These are phyloP conservation scores for Pseudohalonectria lignicola DNA, from an alignment of 2,329 filamentous ascomycete genomes.

Conservation along the genomic window DNA sequence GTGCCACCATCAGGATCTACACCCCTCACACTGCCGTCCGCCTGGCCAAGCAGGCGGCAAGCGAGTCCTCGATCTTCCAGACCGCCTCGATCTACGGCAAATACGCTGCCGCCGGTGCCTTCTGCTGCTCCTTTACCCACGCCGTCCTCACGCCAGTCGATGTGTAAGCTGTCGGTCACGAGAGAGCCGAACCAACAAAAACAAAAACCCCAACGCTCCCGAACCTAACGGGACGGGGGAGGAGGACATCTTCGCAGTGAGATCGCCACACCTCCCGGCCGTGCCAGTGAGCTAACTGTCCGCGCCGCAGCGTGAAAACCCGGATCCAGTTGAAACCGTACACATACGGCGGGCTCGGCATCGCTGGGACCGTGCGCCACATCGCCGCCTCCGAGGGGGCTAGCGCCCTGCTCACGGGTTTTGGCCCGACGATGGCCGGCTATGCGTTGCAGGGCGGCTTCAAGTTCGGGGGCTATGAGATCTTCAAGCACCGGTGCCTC, in stretches of 20 bases:
- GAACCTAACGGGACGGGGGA: too few species aligned
- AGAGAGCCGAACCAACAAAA: background rate
- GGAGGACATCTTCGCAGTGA: too few species aligned
- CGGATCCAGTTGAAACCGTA: constrained; percentile 74
- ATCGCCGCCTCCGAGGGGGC: constrained; percentile 66
- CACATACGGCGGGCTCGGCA: constrained; percentile 70
- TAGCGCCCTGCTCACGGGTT: constrained; percentile 65
- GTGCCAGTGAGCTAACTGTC: too few species aligned
- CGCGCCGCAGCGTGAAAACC: constrained; percentile 70
- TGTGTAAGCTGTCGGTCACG: constrained; percentile 69
- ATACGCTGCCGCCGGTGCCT: constrained; percentile 92
- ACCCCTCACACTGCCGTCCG: too few species aligned
- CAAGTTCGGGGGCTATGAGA: constrained; percentile 83
- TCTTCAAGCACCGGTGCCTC: constrained; percentile 80
- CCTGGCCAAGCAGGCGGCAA: too few species aligned
- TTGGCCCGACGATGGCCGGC: constrained; percentile 67
- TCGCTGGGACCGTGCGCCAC: constrained; percentile 67
- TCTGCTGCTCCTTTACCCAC: constrained; percentile 98
- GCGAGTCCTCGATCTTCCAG: too few species aligned
- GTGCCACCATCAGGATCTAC: background rate
- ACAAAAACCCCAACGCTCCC: too few species aligned
- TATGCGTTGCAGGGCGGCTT: constrained; percentile 81
- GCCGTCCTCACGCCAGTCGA: constrained; percentile 94
- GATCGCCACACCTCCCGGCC: too few species aligned
- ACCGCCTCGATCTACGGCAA: constrained; percentile 96